Evolutionary conservation across 495 filamentous ascomycete species (phyloP), one percentile per base, ranked within the genome.

Genomic region (Xylaria grammica): DNA sequence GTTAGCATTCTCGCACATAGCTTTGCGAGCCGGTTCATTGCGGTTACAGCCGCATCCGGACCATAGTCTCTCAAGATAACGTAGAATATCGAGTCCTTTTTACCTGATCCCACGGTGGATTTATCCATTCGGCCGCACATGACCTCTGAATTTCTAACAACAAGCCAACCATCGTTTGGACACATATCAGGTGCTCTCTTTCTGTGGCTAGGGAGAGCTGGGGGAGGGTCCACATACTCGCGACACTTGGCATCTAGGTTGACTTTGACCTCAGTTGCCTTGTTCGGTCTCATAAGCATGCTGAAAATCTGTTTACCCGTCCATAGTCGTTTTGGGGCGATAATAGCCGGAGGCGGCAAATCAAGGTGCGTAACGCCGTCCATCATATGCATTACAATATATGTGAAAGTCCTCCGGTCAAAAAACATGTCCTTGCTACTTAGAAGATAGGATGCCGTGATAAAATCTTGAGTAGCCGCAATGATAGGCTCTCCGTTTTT

Each of bases 81-180:
- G 69, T 97, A 99, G 77, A 98, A 99, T 10, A 99, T 86, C 3
- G 92, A 97, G 74, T 97, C 94, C 74, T 99, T 99, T 80, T 98
- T 98, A 70, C 95, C 95, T 13, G 90, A 91, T 66, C 95, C 95
- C 45, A 99, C 90, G 0, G 93, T 97, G 2, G 91, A 89, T 73
- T 99, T 99, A 77, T 99, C 95, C 93, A 99, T 97, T 38, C 92
- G 87, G 69, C 95, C 95, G 71, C 95, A 97, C 93, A 99, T 97
- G 64, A 99, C 88, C 74, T 97, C 95, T 0, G 94, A 97, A 69
- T 98, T 97, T 44, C 95, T 90, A 67, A 99, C 88, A 17, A 96
- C 91, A 27, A 99, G 81, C 85, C 89, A 97, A 7, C 85, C 84
- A 76, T 99, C 95, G 66, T 97, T 90, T 4, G 84, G 82, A 68